phyloP scores from a whole-genome alignment of 345 rosid species.

The Moringa oleifera region DNA sequence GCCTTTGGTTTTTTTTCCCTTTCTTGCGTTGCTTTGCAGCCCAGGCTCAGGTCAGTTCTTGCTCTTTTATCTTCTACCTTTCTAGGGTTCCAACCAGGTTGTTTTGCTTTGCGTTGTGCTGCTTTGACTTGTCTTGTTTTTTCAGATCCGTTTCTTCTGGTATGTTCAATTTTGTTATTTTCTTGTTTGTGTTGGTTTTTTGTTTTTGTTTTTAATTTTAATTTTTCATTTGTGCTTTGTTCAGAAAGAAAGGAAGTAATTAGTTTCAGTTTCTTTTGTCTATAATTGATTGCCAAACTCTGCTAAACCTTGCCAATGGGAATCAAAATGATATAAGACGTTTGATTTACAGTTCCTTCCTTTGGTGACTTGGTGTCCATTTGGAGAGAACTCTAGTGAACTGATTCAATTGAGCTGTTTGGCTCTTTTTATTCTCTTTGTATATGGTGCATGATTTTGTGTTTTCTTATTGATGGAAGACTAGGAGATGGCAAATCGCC shows the following conservation, averaged over 20 bases:
- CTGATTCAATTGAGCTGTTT: not conserved
- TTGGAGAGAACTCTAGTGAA: slow-evolving; percentile 5
- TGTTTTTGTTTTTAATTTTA: too few relatives aligned
- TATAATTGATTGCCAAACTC: not conserved
- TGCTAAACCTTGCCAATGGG: not conserved
- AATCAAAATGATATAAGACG: not conserved
- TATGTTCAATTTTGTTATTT: slow-evolving; percentile 5
- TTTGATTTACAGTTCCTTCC: slow-evolving; percentile 1
- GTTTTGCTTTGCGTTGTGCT: not conserved
- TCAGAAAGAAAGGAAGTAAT: too few relatives aligned
- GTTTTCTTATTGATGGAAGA: slow-evolving; percentile 13
- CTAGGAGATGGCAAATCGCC: slow-evolving; percentile 52
- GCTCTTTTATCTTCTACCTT: not conserved
- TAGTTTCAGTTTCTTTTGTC: not conserved
- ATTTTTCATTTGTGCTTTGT: too few relatives aligned
- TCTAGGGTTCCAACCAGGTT: slow-evolving; percentile 5
- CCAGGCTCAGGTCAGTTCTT: slow-evolving; percentile 20
- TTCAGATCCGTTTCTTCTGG: slow-evolving; percentile 32
- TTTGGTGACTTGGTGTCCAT: not conserved
- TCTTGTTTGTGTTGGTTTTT: not conserved
- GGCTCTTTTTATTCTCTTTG: not conserved
- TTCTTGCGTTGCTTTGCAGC: not conserved
- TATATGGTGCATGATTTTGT: not conserved
- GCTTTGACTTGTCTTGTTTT: slow-evolving; percentile 16
- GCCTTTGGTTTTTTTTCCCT: not conserved